Base-by-base conservation (phyloP, 2,329 filamentous ascomycete genomes). In the Lachnellula hyalina region DNA sequence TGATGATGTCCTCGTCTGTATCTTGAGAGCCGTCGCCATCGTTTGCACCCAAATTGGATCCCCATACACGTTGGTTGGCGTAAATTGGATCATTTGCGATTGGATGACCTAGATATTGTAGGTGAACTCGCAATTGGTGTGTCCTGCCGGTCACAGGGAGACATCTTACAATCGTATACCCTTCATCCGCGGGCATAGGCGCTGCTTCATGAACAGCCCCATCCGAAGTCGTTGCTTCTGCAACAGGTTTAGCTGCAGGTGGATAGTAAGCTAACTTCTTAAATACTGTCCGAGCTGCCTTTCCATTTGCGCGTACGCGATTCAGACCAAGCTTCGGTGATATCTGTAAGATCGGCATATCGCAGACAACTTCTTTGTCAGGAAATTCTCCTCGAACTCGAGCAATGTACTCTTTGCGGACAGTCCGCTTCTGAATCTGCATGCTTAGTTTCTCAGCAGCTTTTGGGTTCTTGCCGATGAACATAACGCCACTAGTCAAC, bases 11-110 rank as follows among this genome's bases (percentile, higher is more conserved):
- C 57, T 94, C 89, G 70, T 99, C 94, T 42, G 86, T 84, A 54
- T 90, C 86, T 25, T 81, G 80, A 19, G 78, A 78, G 3, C 81
- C 84, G 49, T 93, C 86, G 14, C 77, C 74, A 58, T 86, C 83
- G 53, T 80, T 76, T 52, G 73, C 81, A 15, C 90, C 94, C 0
- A 99, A 82, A 9, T 86, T 80, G 0, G 86, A 77, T 0, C 94
- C 94, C 78, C 96, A 99, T 11, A 99, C 94, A 54, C 85, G 85
- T 68, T 90, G 85, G 69, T 99, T 99, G 65, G 90, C 91, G 71
- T 99, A 99, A 64, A 99, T 97, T 7, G 94, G 94, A 68, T 99
- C 94, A 70, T 99, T 99, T 61, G 90, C 86, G 63, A 99, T 97
- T 1, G 94, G 94, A 68, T 97, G 89, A 1, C 94, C 94, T 3